phyloP scores from a whole-genome alignment of 2,329 filamentous ascomycete species.

The Diatrype stigma region DNA sequence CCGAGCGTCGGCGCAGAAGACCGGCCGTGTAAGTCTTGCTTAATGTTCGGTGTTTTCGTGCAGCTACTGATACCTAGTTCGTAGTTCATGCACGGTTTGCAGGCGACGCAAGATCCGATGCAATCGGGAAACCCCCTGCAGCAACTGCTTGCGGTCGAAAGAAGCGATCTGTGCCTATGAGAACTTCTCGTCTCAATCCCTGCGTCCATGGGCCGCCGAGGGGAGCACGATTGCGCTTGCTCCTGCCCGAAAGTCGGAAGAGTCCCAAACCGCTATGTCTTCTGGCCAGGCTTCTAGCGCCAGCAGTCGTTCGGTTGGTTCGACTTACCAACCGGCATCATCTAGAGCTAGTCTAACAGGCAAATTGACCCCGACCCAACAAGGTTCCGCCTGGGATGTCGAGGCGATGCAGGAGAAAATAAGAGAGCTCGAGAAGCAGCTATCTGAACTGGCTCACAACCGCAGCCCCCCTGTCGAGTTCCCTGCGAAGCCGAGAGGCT shows the following conservation, averaged over 20 bases:
- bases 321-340: background rate
- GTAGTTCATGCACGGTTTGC: conserved; percentile 45
- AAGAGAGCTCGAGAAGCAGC: conserved; percentile 39
- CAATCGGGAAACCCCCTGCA: conserved; percentile 53
- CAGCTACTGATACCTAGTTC: conserved; percentile 7
- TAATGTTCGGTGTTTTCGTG: conserved; percentile 1
- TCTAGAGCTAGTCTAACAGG: background rate
- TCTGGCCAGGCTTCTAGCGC: background rate
- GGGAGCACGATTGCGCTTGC: background rate
- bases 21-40: conserved; percentile 36
- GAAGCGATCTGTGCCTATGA: conserved; percentile 46
- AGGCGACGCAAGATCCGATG: conserved; percentile 57
- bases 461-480: conserved; percentile 5
- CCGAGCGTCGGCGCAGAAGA: conserved; percentile 32
- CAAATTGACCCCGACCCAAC: conserved; percentile 18
- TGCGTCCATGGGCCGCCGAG: conserved; percentile 2
- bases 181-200: conserved; percentile 15
- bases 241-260: background rate
- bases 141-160: conserved; percentile 52
- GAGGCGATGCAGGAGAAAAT: conserved; percentile 36
- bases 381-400: conserved; percentile 24
- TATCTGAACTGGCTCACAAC: conserved; percentile 24
- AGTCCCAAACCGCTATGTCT: background rate
- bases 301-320: background rate
- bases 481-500: conserved; percentile 14